Conservation (phyloP, 1,139 yeast genomes). For the Debaryomyces sp. region DNA sequence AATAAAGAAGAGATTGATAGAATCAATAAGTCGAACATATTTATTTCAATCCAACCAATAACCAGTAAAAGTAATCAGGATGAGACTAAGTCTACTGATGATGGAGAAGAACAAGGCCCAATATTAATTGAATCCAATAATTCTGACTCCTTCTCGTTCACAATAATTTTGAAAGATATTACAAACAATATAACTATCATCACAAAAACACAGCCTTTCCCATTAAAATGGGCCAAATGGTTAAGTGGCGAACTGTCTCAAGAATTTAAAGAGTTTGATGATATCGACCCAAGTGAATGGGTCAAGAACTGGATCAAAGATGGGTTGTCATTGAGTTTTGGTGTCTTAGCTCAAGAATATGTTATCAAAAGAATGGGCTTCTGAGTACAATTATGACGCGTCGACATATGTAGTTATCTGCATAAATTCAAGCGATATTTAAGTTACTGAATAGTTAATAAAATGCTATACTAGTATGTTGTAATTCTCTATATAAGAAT, state of each 20-base stretch:
- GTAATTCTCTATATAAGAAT: background rate
- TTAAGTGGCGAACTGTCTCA: constrained; percentile 53
- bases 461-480: background rate
- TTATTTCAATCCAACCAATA: constrained; percentile 76
- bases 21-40: constrained; percentile 63
- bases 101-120: constrained; percentile 28
- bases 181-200: constrained; percentile 74
- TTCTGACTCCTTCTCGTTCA: constrained; percentile 55
- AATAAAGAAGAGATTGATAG: constrained; percentile 20
- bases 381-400: constrained; percentile 16
- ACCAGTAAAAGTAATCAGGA: constrained; percentile 24
- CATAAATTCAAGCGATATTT: background rate
- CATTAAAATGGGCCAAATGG: constrained; percentile 89
- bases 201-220: constrained; percentile 87
- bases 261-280: constrained; percentile 28
- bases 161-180: constrained; percentile 73
- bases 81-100: constrained; percentile 14
- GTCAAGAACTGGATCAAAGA: constrained; percentile 90
- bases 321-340: constrained; percentile 77
- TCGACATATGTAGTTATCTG: background rate
- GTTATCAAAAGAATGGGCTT: constrained; percentile 91
- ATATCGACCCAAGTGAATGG: constrained; percentile 91
- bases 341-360: constrained; percentile 86
- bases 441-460: background rate
- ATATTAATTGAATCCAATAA: constrained; percentile 45